phyloP scores from a whole-genome alignment of 176 grass and related monocot species.

The Juncus effusus region DNA sequence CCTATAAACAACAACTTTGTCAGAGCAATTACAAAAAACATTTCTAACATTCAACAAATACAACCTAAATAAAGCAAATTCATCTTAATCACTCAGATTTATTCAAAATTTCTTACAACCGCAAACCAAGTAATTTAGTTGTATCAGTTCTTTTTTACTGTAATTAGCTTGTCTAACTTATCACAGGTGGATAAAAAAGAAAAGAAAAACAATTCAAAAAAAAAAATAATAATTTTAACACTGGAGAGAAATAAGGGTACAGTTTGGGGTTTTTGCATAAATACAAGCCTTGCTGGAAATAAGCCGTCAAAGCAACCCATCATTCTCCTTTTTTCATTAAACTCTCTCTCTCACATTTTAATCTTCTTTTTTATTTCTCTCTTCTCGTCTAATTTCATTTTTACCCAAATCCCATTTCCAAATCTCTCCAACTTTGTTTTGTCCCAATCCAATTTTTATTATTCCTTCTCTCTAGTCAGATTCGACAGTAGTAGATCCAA shows the following conservation, averaged over 20 bases:
- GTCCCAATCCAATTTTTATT: not conserved
- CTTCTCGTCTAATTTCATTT: not conserved
- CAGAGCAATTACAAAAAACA: too few species aligned
- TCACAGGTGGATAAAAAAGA: too few species aligned
- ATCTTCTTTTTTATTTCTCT: constrained; percentile 11
- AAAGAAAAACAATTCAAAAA: too few species aligned
- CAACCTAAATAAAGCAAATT: too few species aligned
- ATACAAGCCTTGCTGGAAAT: constrained; percentile 6
- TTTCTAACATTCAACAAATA: too few species aligned
- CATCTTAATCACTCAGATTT: too few species aligned
- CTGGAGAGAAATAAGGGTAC: constrained; percentile 9
- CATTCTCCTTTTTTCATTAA: constrained; percentile 7
- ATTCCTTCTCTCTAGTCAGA: constrained; percentile 11
- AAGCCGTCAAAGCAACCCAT: constrained; percentile 17
- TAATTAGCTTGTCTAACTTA: not conserved
- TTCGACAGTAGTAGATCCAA: constrained; percentile 24
- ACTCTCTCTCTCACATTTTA: constrained; percentile 9
- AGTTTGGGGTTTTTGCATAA: not conserved
- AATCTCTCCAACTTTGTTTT: not conserved
- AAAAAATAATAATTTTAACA: too few species aligned
- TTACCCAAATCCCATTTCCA: constrained; percentile 22
- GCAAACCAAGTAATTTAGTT: too few species aligned
- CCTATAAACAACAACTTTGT: too few species aligned
- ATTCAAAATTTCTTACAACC: too few species aligned
- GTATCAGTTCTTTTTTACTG: not conserved